Conservation (phyloP, 305 asterid species). For the Solanum hybrid region DNA sequence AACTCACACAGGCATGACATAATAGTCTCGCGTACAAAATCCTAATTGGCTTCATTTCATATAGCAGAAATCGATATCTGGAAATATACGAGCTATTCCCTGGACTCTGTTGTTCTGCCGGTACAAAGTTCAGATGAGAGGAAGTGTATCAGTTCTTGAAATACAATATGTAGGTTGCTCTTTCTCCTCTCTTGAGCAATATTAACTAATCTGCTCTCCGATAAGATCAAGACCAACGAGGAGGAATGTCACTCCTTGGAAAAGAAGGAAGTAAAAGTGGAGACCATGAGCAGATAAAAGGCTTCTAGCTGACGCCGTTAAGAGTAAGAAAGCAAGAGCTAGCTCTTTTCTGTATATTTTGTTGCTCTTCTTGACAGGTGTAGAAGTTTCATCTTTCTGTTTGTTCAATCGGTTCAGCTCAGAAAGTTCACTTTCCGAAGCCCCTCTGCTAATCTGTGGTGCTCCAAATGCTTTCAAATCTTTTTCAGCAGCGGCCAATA, state of each 20-base stretch:
- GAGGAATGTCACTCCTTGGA: constrained; percentile 58
- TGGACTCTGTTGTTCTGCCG: neutral
- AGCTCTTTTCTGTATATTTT: constrained; percentile 59
- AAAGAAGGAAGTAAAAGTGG: constrained; percentile 62
- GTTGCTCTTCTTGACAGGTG: constrained; percentile 30
- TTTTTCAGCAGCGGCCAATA: constrained; percentile 32
- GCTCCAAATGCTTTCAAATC: constrained; percentile 15
- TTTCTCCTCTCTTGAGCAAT: neutral
- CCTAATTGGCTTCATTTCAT: constrained; percentile 6
- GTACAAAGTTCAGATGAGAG: neutral
- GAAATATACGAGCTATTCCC: constrained; percentile 9
- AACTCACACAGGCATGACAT: constrained; percentile 8
- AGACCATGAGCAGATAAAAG: constrained; percentile 62
- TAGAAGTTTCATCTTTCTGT: constrained; percentile 10
- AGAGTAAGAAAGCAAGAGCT: constrained; percentile 48
- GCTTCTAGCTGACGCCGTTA: constrained; percentile 55
- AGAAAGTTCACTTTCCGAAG: constrained; percentile 31
- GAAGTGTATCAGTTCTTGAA: neutral
- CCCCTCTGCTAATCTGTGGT: constrained; percentile 25
- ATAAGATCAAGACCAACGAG: constrained; percentile 60
- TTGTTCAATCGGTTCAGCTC: constrained; percentile 19
- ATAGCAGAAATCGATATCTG: constrained; percentile 4
- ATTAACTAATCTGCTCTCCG: constrained; percentile 48
- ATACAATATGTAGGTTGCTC: neutral
- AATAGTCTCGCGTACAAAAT: neutral